These are phyloP conservation scores for Hevea brasiliensis DNA, from an alignment of 345 rosid genomes.

Conservation along the genomic window DNA sequence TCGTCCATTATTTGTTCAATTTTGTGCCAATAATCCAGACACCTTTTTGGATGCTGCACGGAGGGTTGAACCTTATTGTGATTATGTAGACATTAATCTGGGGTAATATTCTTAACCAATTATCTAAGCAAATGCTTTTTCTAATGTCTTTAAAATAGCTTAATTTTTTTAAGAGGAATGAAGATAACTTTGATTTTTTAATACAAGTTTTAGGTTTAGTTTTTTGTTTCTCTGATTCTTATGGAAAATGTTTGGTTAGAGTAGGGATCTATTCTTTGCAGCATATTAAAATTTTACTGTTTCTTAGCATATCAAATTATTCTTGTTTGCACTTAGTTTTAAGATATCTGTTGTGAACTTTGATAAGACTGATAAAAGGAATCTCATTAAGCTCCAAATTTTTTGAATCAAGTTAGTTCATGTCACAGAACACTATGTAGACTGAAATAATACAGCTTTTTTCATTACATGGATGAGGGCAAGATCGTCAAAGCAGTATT, in stretches of 20 bases:
- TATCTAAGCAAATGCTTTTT: no score
- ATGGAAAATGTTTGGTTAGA: conserved; percentile 2
- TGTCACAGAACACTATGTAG: neutral
- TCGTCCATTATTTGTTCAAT: conserved; percentile 92
- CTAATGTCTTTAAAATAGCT: no score
- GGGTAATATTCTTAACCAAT: conserved; percentile 48
- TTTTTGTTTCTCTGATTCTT: neutral
- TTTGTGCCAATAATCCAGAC: conserved; percentile 94
- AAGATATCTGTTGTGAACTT: no score
- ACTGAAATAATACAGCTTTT: neutral
- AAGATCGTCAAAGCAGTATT: no score
- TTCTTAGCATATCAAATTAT: no score
- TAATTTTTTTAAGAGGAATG: no score
- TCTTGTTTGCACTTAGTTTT: no score
- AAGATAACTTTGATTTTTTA: neutral
- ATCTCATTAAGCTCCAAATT: no score
- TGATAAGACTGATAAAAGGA: no score
- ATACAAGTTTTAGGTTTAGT: neutral
- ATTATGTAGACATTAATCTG: conserved; percentile 90
- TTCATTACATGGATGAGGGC: neutral
- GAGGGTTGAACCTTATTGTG: conserved; percentile 76
- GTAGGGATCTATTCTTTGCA: neutral
- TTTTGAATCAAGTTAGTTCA: neutral
- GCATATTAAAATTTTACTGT: neutral
- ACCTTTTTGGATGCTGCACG: conserved; percentile 71